These are phyloP conservation scores for Beta vulgaris DNA, from an alignment of 148 eudicot genomes.

Conservation along the genomic window DNA sequence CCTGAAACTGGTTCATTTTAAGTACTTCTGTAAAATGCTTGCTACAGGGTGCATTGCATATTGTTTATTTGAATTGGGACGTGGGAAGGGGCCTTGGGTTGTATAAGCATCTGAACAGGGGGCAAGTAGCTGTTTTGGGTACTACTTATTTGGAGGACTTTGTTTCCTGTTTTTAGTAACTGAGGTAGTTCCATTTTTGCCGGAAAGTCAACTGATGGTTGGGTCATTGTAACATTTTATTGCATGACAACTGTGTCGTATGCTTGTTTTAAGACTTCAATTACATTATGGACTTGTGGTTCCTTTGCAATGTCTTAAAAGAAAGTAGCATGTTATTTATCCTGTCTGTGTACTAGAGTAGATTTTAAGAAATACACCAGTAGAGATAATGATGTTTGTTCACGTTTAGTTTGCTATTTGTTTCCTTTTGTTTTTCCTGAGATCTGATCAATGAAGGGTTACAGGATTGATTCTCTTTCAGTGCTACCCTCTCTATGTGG, in stretches of 20 bases:
- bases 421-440: not conserved
- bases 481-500: conserved; percentile 74
- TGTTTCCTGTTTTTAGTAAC: not conserved
- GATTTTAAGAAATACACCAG: not conserved
- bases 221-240: not conserved
- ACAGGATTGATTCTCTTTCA: conserved; percentile 90
- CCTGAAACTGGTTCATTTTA: not conserved
- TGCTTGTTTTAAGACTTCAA: not conserved
- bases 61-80: not conserved
- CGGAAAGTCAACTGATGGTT: not conserved
- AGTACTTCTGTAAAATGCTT: not conserved
- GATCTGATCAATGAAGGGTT: conserved; percentile 24
- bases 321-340: not conserved
- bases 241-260: not conserved
- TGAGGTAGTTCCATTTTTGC: not conserved
- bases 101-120: not conserved
- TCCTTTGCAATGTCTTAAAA: not conserved
- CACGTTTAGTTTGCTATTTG: not conserved
- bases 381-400: not conserved
- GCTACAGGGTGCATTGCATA: not conserved
- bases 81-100: not conserved
- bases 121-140: not conserved
- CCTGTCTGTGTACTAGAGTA: not conserved
- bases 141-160: not conserved
- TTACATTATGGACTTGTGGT: not conserved